Evolutionary conservation across 306 rosid species (phyloP), one percentile per base, ranked within the genome.

Genomic region (Vigna mungo): DNA sequence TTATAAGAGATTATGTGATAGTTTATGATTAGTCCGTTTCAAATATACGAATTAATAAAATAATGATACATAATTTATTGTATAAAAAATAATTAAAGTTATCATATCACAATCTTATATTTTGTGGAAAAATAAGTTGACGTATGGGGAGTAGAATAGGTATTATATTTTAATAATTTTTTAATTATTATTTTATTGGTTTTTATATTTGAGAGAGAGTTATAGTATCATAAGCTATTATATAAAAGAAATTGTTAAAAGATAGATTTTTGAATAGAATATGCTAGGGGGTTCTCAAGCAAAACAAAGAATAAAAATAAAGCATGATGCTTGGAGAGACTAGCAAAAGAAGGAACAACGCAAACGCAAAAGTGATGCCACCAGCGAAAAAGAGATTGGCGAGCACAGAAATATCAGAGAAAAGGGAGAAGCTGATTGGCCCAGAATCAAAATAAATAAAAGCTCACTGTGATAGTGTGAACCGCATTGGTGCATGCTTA

Each of bases 241-340:
- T 20, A 20, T 0, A 20, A 20, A 20, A 20, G 21, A n/a, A n/a
- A n/a, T 20, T 20, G 21, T 20, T 20, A 20, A 20, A 20, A 20
- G 0, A 20, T 20, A n/a, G n/a, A n/a, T n/a, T n/a, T n/a, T n/a
- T n/a, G 0, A 20, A 1, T 20, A 69, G 32, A 47, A 48, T 12
- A 44, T 59, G 76, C 60, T 66, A 78, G 63, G 71, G 69, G 77
- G 73, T 25, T 80, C 56, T 79, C 62, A 60, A 85, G 80, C 43
- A 65, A 82, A 79, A 71, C 62, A 82, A 79, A 85, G 86, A 85
- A 85, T 79, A 78, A 82, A 82, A 82, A 76, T 68, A 85, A 82
- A 85, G 83, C 78, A 85, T 79, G 80, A 85, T 85, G 86, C 68
- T 68, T 59, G 4, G 10, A 10, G 2, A 79, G 84, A 85, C 86